A percentile compares a stretch with the other conserved stretches of the same genome.
Evolutionary conservation across 2,329 filamentous ascomycete species (phyloP).

Genomic region (Aspergillus puulaauensis): DNA sequence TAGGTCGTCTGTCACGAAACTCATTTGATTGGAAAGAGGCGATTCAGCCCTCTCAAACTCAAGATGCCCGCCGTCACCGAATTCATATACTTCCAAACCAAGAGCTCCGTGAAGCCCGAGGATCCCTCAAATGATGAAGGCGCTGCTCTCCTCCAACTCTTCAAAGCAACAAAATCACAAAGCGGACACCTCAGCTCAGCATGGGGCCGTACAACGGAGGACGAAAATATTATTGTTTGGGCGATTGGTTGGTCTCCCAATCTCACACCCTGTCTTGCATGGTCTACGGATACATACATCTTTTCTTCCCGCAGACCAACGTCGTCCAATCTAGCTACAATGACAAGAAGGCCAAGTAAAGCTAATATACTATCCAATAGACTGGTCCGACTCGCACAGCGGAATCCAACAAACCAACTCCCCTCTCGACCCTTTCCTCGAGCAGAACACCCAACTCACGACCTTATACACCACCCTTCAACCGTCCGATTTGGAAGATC

Average conservation of each 20-base stretch:
- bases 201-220: slow-evolving; percentile 40
- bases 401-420: slow-evolving; percentile 16
- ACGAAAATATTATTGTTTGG: slow-evolving; percentile 38
- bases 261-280: background rate
- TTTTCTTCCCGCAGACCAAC: background rate
- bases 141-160: slow-evolving; percentile 26
- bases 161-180: slow-evolving; percentile 31
- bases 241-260: slow-evolving; percentile 29
- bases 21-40: background rate
- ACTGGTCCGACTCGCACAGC: slow-evolving; percentile 34
- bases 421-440: slow-evolving; percentile 26
- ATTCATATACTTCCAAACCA: slow-evolving; percentile 39
- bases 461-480: slow-evolving; percentile 32
- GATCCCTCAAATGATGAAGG: slow-evolving; percentile 35
- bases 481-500: slow-evolving; percentile 21
- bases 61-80: slow-evolving; percentile 33
- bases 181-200: slow-evolving; percentile 34
- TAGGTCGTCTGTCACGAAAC: background rate
- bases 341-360: background rate
- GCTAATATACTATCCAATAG: slow-evolving; percentile 15
- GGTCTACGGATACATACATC: background rate
- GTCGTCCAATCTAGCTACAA: background rate
- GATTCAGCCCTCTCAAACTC: background rate
- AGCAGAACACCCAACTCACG: slow-evolving; percentile 20
- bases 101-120: slow-evolving; percentile 38